Conservation (phyloP, 345 rosid species). For the Populus ilicifolia region DNA sequence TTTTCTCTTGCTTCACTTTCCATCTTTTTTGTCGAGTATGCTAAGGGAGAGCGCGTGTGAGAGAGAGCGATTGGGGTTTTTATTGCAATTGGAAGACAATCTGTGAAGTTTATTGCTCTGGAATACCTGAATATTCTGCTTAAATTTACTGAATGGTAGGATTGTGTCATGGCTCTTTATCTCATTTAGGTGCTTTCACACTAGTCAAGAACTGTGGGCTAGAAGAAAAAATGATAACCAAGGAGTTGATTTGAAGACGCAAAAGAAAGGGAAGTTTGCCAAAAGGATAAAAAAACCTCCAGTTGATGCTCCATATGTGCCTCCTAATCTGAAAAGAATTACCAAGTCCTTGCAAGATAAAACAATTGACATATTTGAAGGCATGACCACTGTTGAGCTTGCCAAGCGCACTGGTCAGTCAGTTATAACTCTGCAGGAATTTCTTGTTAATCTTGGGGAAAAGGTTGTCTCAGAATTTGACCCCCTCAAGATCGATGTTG, state of each 20-base stretch:
- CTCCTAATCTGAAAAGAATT: constrained; percentile 51
- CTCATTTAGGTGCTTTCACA: constrained; percentile 55
- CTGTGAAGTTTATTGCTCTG: constrained; percentile 1
- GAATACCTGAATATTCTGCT: constrained; percentile 1
- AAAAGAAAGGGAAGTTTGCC: constrained; percentile 60
- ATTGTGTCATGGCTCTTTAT: constrained; percentile 7
- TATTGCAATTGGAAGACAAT: no score
- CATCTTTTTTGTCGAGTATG: neutral
- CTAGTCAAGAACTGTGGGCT: constrained; percentile 46
- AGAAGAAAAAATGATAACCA: constrained; percentile 42
- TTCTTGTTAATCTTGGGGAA: constrained; percentile 81
- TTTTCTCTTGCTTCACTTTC: neutral
- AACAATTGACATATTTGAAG: constrained; percentile 74
- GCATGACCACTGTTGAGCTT: constrained; percentile 77
- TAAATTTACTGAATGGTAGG: neutral
- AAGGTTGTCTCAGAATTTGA: constrained; percentile 68
- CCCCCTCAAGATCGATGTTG: constrained; percentile 68
- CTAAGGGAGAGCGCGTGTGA: neutral
- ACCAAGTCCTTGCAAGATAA: constrained; percentile 49
- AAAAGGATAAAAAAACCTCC: constrained; percentile 58
- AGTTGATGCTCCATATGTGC: constrained; percentile 73
- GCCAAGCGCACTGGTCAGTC: constrained; percentile 63
- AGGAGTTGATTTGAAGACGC: constrained; percentile 42
- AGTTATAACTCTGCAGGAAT: constrained; percentile 49
- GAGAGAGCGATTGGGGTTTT: no score